Evolutionary conservation across 2,329 filamentous ascomycete species (phyloP).

Genomic region (Tolypocladium nubicola): DNA sequence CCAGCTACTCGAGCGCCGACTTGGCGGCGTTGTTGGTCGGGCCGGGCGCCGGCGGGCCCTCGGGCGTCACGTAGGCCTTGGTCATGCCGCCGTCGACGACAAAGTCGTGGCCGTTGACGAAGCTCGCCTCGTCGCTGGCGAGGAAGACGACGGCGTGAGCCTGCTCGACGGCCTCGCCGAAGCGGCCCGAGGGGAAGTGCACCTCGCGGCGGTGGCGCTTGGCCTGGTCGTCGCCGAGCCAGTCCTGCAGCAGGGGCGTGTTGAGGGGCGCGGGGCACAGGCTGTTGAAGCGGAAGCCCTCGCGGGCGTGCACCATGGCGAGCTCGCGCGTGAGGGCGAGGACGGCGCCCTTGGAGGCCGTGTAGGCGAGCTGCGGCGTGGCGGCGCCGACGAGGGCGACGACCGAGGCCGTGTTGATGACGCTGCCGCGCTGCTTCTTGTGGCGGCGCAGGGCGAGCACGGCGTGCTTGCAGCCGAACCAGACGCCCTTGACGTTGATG

Average conservation of each 20-base stretch:
- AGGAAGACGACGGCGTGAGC: conserved; percentile 82
- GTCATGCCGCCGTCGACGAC: conserved; percentile 94
- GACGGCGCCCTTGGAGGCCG: conserved; percentile 86
- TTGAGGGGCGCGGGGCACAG: conserved; percentile 87
- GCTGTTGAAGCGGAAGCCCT: conserved; percentile 82
- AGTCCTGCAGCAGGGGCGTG: conserved; percentile 85
- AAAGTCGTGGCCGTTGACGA: conserved; percentile 86
- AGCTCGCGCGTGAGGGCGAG: conserved; percentile 82
- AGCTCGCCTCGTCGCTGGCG: conserved; percentile 79
- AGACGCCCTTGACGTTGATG: conserved; percentile 98
- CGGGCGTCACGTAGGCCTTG: conserved; percentile 72
- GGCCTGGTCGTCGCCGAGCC: conserved; percentile 75
- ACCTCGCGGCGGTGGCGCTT: conserved; percentile 79
- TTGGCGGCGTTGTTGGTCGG: conserved; percentile 52
- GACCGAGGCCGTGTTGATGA: conserved; percentile 89
- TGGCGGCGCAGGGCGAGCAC: conserved; percentile 70
- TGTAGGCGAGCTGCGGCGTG: conserved; percentile 86
- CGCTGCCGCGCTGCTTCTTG: conserved; percentile 66
- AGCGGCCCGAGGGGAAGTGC: conserved; percentile 80
- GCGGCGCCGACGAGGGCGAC: conserved; percentile 81
- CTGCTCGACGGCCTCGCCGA: conserved; percentile 90
- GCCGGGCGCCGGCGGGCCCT: conserved; percentile 42
- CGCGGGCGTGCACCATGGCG: conserved; percentile 83
- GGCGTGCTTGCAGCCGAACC: conserved; percentile 90
- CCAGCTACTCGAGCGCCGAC: conserved; percentile 26